Percentiles rank a stretch among this genome's conserved stretches.
Evolutionary conservation across 345 rosid species (phyloP).

Genomic region (Arabidopsis arenosa): DNA sequence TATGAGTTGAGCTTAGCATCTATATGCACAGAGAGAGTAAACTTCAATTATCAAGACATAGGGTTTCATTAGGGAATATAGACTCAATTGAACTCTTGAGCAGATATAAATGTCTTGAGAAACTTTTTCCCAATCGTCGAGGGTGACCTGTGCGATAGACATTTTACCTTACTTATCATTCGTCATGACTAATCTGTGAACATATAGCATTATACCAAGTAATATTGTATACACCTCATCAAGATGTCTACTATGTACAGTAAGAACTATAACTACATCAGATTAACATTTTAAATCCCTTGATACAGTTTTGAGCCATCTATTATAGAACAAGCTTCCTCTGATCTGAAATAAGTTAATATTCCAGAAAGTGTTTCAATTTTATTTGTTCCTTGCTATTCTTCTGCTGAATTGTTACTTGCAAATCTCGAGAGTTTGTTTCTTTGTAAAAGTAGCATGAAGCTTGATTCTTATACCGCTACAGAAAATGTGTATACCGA

Average conservation of each 20-base stretch:
- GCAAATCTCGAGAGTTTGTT: background rate
- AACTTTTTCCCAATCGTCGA: background rate
- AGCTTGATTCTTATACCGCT: background rate
- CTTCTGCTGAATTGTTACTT: background rate
- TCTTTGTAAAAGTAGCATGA: background rate
- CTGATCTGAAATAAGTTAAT: background rate
- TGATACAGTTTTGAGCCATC: slow-evolving; percentile 1
- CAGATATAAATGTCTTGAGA: background rate
- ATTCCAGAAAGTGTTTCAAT: too few relatives aligned
- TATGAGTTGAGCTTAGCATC: too few relatives aligned
- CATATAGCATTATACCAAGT: background rate
- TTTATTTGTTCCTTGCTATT: too few relatives aligned
- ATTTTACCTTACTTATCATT: background rate
- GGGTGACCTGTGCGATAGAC: background rate
- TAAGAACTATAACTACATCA: background rate
- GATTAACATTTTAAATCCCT: background rate
- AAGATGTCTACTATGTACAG: background rate
- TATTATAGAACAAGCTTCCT: background rate
- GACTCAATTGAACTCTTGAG: background rate
- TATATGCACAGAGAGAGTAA: too few relatives aligned
- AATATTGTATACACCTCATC: background rate
- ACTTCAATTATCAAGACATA: background rate
- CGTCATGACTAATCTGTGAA: background rate
- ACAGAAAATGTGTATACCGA: background rate
- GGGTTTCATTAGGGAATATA: background rate